Conservation (phyloP, 805 yeast species). For the Cyberlindnera amylophila region DNA sequence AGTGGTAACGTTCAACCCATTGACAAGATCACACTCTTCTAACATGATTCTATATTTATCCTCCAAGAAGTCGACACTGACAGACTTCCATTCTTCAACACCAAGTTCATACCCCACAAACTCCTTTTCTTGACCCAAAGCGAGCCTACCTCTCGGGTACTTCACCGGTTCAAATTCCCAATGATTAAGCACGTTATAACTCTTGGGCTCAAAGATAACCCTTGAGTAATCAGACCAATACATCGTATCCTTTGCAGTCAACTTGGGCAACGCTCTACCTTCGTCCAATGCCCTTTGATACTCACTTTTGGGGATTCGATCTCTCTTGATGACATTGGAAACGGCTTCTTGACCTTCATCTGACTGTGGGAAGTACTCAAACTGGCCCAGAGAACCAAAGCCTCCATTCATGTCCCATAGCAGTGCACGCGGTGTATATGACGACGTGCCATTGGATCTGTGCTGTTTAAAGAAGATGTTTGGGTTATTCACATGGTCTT, state of each 20-base stretch:
- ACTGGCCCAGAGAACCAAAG: conserved; percentile 60
- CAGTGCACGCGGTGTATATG: conserved; percentile 78
- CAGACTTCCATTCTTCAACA: conserved; percentile 47
- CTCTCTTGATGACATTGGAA: conserved; percentile 33
- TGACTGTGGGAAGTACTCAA: conserved; percentile 37
- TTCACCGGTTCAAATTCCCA: conserved; percentile 53
- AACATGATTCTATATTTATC: conserved; percentile 53
- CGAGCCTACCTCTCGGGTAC: conserved; percentile 26
- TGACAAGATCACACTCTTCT: conserved; percentile 72
- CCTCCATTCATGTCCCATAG: conserved; percentile 83
- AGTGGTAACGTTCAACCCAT: conserved; percentile 65
- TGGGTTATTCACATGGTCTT: conserved; percentile 35
- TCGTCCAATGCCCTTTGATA: conserved; percentile 65
- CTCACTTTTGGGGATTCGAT: conserved; percentile 42
- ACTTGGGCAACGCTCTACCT: conserved; percentile 32
- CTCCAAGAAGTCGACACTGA: conserved; percentile 51
- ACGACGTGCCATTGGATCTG: conserved; percentile 36
- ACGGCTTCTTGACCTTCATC: conserved; percentile 11
- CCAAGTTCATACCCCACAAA: conserved; percentile 58
- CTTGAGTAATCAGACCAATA: conserved; percentile 83
- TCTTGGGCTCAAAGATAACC: conserved; percentile 60
- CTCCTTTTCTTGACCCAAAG: conserved; percentile 29
- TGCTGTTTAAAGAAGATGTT: conserved; percentile 44
- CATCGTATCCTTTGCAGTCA: conserved; percentile 40
- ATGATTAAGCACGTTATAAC: conserved; percentile 48